Evolutionary conservation across 768 basidiomycete species (phyloP).

Genomic region (Mycena vitilis): DNA sequence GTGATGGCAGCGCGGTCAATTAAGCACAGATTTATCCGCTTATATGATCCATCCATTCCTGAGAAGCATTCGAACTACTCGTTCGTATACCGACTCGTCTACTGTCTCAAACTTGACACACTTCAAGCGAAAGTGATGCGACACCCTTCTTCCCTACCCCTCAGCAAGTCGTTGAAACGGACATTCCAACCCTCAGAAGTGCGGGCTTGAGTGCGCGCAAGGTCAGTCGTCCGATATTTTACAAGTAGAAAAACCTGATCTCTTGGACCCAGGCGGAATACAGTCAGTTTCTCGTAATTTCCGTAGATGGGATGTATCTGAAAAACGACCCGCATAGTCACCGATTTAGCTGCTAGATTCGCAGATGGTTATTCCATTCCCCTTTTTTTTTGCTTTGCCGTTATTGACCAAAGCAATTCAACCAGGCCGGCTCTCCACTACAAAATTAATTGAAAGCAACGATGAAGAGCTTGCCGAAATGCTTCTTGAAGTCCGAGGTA

Average conservation of each 20-base stretch:
- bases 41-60: slow-evolving; percentile 80
- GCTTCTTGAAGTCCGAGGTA: slow-evolving; percentile 82
- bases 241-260: slow-evolving; percentile 10
- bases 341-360: slow-evolving; percentile 84
- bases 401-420: background rate
- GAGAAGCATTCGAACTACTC: slow-evolving; percentile 69
- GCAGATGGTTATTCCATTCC: slow-evolving; percentile 58
- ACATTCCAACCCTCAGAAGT: slow-evolving; percentile 67
- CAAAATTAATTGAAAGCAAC: slow-evolving; percentile 73
- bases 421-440: slow-evolving; percentile 72
- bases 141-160: slow-evolving; percentile 78
- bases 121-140: slow-evolving; percentile 38
- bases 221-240: slow-evolving; percentile 52
- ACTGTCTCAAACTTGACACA: slow-evolving; percentile 22
- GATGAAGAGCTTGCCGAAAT: slow-evolving; percentile 84
- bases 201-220: slow-evolving; percentile 89
- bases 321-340: slow-evolving; percentile 58
- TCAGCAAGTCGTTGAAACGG: slow-evolving; percentile 70
- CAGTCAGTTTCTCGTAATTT: slow-evolving; percentile 36
- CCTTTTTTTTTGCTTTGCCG: background rate
- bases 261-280: slow-evolving; percentile 19
- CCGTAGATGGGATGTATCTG: slow-evolving; percentile 6
- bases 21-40: slow-evolving; percentile 78
- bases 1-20: slow-evolving; percentile 90
- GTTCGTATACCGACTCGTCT: slow-evolving; percentile 47